Base-by-base conservation (phyloP, 2,329 filamentous ascomycete species). In the Venturiaceae sp. region DNA sequence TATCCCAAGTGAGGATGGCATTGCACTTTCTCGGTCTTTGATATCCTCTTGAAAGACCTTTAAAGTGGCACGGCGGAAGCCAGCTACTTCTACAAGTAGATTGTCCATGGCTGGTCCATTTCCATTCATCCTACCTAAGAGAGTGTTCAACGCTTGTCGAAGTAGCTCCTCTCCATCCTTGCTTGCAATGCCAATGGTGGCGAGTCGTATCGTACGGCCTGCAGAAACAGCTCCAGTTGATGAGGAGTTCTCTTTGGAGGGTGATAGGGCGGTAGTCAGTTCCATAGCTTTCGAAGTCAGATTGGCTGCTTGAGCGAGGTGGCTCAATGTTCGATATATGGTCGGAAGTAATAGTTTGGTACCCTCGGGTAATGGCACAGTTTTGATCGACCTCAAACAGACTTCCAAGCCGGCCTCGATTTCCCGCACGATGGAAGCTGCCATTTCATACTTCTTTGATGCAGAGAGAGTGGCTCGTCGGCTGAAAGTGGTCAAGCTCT, bases 401-500 rank as follows among this genome's bases (percentile, higher is more conserved):
- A 28, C 37, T 21, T 34, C 33, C 36, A 56, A 36, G 14, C 30
- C 39, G 23, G 39, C 28, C n/a, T 46, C 39, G 14, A 46, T 14
- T 26, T 41, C n/a, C 26, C 30, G 32, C 34, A 52, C 16, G 8
- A 33, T 21, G 13, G n/a, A 34, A 19, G 33, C 26, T 33, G 34
- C 57, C 34, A 58, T n/a, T 26, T 30, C n/a, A 60, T 78, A 81
- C 11, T 71, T 72, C 6, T 71, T 65, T 2, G 60, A 59, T 0
- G 72, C 62, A 0, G 67, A 65, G 0, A 71, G 60, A 4, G 70
- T 67, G 8, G 70, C 74, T 57, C 86, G 79, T 58, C 85, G 77
- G 16, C 76, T 72, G 63, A 85, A 87, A 1, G 86, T 80, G 9
- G 77, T 74, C 19, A 88, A 64, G 62, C 83, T 90, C 55, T 81